phyloP scores from a whole-genome alignment of 495 filamentous ascomycete species.

The Penicillium coprophilum region DNA sequence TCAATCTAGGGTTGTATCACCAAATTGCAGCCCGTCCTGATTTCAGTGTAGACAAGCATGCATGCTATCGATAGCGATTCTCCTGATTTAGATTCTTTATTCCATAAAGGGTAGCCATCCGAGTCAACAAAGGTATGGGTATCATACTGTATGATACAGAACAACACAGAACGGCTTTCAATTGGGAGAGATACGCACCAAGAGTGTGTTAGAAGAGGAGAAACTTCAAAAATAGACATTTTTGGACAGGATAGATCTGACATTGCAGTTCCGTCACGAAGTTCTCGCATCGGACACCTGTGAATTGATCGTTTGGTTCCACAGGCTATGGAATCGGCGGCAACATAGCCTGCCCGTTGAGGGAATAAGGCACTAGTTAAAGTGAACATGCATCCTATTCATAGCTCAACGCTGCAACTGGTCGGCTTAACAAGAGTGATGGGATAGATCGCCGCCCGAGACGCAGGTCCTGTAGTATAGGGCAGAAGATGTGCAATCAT shows the following conservation, averaged over 20 bases:
- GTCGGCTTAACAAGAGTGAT: neutral
- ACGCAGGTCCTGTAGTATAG: neutral
- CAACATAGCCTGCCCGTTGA: neutral
- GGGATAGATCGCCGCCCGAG: neutral
- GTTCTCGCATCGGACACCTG: neutral
- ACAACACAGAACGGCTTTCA: neutral
- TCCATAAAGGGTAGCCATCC: neutral
- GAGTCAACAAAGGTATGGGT: neutral
- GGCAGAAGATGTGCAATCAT: neutral
- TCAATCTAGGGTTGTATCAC: too few relatives aligned
- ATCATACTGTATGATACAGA: slow-evolving; percentile 5
- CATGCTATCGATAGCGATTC: neutral
- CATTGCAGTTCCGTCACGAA: neutral
- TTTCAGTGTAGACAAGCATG: neutral
- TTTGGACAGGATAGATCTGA: neutral
- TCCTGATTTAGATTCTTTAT: neutral
- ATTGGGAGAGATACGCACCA: neutral
- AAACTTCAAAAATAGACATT: too few relatives aligned
- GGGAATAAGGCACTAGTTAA: neutral
- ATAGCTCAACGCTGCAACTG: neutral
- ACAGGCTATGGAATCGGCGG: neutral
- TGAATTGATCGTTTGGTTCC: neutral
- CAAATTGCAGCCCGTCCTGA: neutral
- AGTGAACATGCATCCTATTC: neutral
- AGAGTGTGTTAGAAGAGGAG: neutral